These are phyloP conservation scores for Citrullus colocynthis DNA, from an alignment of 306 rosid genomes.

Conservation along the genomic window DNA sequence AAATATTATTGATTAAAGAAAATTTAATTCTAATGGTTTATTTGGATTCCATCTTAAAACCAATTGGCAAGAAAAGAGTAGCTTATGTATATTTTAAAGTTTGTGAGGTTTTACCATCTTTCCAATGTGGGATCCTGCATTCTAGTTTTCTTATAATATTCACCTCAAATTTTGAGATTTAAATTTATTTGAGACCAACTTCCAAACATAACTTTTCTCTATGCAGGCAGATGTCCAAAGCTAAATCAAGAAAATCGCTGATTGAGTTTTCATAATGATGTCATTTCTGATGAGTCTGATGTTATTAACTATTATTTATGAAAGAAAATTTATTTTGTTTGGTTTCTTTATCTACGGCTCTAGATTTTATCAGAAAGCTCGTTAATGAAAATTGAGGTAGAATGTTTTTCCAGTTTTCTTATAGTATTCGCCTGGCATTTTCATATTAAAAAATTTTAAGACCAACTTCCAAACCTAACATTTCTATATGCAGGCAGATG, in stretches of 20 bases:
- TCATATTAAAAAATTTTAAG: not conserved
- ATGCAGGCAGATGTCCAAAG: constrained; percentile 74
- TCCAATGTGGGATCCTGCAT: not conserved
- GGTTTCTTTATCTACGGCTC: not conserved
- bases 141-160: not conserved
- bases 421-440: not conserved
- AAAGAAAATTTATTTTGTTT: not conserved
- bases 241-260: constrained; percentile 47
- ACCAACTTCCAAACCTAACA: constrained; percentile 38
- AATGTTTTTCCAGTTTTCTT: not conserved
- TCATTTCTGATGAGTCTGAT: no score
- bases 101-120: no score
- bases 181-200: constrained; percentile 10
- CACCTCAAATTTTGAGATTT: not conserved
- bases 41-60: no score
- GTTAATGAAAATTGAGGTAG: not conserved
- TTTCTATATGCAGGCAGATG: constrained; percentile 64
- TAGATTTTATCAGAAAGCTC: not conserved
- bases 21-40: not conserved
- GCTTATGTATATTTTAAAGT: no score
- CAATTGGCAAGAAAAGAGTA: no score
- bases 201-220: constrained; percentile 35
- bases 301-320: no score
- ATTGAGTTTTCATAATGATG: constrained; percentile 10
- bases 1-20: not conserved